phyloP scores from a whole-genome alignment of 768 basidiomycete genomes.

The Mycena venus region DNA sequence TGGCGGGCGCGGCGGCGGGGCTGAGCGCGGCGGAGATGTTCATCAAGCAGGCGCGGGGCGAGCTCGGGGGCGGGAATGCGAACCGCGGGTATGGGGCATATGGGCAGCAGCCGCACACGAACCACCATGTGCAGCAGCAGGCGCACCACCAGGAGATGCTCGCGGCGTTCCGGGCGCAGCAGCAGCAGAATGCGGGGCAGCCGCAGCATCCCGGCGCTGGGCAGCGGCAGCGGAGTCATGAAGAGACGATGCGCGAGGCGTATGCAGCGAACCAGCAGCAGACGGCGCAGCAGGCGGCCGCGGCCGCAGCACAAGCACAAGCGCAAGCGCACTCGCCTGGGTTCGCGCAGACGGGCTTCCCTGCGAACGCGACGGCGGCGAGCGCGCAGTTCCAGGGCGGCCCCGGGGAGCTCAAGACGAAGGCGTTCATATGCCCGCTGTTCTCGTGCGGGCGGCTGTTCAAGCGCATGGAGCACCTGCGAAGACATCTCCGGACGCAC shows the following conservation, averaged over 20 bases:
- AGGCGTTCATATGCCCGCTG: slow-evolving; percentile 86
- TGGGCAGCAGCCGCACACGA: slow-evolving; percentile 3
- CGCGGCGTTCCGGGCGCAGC: slow-evolving; percentile 39
- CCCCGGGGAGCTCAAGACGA: slow-evolving; percentile 56
- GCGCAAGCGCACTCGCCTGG: slow-evolving; percentile 35
- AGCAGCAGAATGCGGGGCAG: slow-evolving; percentile 27
- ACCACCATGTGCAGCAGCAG: slow-evolving; percentile 37
- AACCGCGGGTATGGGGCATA: slow-evolving; percentile 25
- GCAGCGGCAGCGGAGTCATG: slow-evolving; percentile 45
- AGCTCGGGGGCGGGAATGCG: slow-evolving; percentile 56
- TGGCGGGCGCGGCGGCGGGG: slow-evolving; percentile 31
- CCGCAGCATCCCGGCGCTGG: slow-evolving; percentile 10
- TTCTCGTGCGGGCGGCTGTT: slow-evolving; percentile 88
- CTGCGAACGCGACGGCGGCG: not conserved
- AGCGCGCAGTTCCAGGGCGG: slow-evolving; percentile 27
- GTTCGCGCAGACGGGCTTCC: slow-evolving; percentile 12
- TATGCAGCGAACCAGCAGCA: slow-evolving; percentile 44
- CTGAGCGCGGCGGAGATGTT: slow-evolving; percentile 79
- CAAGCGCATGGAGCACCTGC: slow-evolving; percentile 94
- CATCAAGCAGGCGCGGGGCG: slow-evolving; percentile 69
- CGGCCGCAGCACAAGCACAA: slow-evolving; percentile 39
- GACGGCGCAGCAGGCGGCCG: slow-evolving; percentile 35
- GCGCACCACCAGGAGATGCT: slow-evolving; percentile 44
- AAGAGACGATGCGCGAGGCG: slow-evolving; percentile 47
- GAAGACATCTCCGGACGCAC: slow-evolving; percentile 89